These are phyloP conservation scores for Saccharum officinarum DNA, from an alignment of 176 grass and related monocot genomes.

Conservation along the genomic window DNA sequence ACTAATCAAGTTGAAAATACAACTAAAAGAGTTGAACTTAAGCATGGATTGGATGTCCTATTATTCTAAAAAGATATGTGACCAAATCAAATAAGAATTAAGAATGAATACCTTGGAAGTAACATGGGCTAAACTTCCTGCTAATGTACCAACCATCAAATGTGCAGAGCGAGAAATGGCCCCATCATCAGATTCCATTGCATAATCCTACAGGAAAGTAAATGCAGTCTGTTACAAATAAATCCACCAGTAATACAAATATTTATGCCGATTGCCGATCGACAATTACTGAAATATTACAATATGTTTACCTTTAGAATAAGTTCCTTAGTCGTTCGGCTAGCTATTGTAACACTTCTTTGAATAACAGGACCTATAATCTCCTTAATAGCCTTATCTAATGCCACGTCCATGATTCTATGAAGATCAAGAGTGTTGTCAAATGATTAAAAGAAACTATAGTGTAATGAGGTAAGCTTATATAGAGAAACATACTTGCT, in stretches of 20 bases:
- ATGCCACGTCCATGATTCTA: constrained; percentile 91
- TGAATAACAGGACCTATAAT: constrained; percentile 96
- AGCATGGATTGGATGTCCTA: neutral
- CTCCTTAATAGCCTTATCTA: constrained; percentile 93
- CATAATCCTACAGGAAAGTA: constrained; percentile 69
- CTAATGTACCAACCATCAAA: constrained; percentile 93
- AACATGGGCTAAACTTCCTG: constrained; percentile 97
- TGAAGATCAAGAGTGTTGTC: constrained; percentile 9
- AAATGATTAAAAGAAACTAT: constrained; percentile 24
- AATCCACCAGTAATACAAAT: constrained; percentile 26
- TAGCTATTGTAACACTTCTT: constrained; percentile 96
- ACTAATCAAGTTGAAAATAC: constrained; percentile 24
- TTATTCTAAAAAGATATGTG: neutral
- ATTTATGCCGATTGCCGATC: neutral
- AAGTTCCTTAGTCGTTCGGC: constrained; percentile 93
- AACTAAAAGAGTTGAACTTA: neutral
- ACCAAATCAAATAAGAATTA: neutral
- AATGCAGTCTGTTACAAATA: constrained; percentile 13
- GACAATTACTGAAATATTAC: neutral
- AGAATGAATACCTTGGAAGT: constrained; percentile 82
- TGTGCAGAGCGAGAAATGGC: constrained; percentile 75
- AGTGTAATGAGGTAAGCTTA: constrained; percentile 1
- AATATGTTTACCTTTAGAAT: constrained; percentile 68
- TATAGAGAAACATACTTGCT: constrained; percentile 56
- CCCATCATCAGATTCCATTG: constrained; percentile 83